Conservation (phyloP, 352 stramenopile genomes). For the Plasmopara halstedii region DNA sequence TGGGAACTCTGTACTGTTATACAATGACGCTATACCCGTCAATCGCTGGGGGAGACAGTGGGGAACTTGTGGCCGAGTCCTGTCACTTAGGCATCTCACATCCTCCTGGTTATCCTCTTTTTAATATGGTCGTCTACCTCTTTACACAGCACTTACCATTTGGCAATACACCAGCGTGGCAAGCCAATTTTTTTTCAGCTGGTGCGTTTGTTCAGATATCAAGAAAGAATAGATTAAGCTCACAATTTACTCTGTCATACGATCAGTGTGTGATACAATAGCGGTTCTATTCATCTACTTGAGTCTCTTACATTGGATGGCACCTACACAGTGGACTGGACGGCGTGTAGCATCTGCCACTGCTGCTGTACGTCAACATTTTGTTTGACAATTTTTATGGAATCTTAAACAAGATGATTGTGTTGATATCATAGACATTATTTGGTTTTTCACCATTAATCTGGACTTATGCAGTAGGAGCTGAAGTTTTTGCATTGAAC, state of each 20-base stretch:
- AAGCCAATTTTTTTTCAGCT: constrained; percentile 87
- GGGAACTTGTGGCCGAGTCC: constrained; percentile 91
- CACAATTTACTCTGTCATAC: not conserved
- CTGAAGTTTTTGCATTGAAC: constrained; percentile 97
- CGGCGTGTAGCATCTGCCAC: constrained; percentile 37
- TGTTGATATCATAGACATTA: constrained; percentile 28
- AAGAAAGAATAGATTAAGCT: not conserved
- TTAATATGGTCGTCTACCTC: constrained; percentile 84
- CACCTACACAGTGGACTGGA: constrained; percentile 4
- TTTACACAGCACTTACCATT: constrained; percentile 34
- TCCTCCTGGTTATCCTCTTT: constrained; percentile 92
- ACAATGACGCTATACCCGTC: constrained; percentile 72
- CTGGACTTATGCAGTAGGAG: constrained; percentile 91
- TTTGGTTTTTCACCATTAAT: constrained; percentile 91
- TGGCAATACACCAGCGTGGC: constrained; percentile 50
- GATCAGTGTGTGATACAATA: constrained; percentile 55
- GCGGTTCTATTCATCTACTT: constrained; percentile 48
- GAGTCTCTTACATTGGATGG: constrained; percentile 44
- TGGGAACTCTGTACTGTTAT: constrained; percentile 53
- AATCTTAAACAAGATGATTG: not conserved
- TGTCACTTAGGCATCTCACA: constrained; percentile 91
- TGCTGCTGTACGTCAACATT: constrained; percentile 32
- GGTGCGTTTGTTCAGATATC: constrained; percentile 12
- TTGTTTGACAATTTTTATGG: not conserved
- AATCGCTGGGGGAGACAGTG: constrained; percentile 86